Evolutionary conservation across 225 moss, liverwort and hornwort species (phyloP).

Genomic region (Polytrichum formosum): DNA sequence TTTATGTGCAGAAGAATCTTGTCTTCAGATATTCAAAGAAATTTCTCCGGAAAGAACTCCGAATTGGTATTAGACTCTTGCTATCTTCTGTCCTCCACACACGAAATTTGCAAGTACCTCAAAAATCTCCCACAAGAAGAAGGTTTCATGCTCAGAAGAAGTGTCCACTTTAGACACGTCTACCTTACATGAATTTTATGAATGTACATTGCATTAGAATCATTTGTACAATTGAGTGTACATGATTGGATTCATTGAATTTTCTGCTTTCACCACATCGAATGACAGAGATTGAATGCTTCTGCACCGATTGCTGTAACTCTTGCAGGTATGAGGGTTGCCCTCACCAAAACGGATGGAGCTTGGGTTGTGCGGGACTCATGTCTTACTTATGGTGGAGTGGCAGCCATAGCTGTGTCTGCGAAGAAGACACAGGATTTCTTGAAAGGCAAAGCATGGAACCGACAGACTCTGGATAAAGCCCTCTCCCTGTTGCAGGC

Average conservation of each 20-base stretch:
- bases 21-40: too few relatives aligned
- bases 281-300: not conserved
- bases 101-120: too few relatives aligned
- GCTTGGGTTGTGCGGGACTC: conserved; percentile 67
- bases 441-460: conserved; percentile 76
- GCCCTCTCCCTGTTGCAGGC: conserved; percentile 50
- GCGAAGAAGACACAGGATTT: conserved; percentile 64
- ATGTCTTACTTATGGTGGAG: conserved; percentile 78
- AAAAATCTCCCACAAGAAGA: too few relatives aligned
- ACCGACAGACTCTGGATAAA: conserved; percentile 45
- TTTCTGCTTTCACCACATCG: not conserved
- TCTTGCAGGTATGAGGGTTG: conserved; percentile 57
- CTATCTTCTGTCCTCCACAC: too few relatives aligned
- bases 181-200: too few relatives aligned
- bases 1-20: too few relatives aligned
- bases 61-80: too few relatives aligned
- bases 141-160: too few relatives aligned
- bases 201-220: too few relatives aligned
- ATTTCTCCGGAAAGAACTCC: too few relatives aligned
- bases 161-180: too few relatives aligned
- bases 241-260: not conserved
- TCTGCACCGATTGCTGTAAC: not conserved
- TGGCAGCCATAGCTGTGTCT: conserved; percentile 57
- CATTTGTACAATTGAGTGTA: too few relatives aligned
- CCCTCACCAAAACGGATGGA: conserved; percentile 42